Evolutionary conservation across 768 basidiomycete species (phyloP).

Genomic region (Paxillus involutus): DNA sequence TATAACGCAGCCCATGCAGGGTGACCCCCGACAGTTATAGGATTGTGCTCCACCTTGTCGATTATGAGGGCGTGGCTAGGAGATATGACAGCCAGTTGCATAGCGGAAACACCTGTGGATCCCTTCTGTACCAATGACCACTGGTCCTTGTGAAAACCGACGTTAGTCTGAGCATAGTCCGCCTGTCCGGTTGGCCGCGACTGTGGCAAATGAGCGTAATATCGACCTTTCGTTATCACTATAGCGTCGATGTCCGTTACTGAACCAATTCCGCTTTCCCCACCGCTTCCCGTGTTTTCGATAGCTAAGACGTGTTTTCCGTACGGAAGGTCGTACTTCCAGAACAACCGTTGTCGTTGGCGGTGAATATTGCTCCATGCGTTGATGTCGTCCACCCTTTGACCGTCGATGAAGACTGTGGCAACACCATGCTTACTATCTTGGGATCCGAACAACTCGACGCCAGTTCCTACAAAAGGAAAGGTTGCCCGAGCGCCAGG

Average conservation of each 20-base stretch:
- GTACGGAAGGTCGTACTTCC: slow-evolving; percentile 49
- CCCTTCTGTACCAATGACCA: slow-evolving; percentile 70
- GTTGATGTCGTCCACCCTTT: slow-evolving; percentile 44
- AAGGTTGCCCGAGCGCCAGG: slow-evolving; percentile 52
- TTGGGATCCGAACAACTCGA: slow-evolving; percentile 75
- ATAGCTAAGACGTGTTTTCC: slow-evolving; percentile 64
- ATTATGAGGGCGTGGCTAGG: slow-evolving; percentile 67
- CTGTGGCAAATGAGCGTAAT: background rate
- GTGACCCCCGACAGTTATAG: slow-evolving; percentile 67
- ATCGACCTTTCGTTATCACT: slow-evolving; percentile 53
- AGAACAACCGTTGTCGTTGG: slow-evolving; percentile 66
- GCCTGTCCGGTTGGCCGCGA: background rate
- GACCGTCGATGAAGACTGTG: slow-evolving; percentile 59
- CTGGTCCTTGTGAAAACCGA: background rate
- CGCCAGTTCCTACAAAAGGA: slow-evolving; percentile 68
- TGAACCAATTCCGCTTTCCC: slow-evolving; percentile 32
- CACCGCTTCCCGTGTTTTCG: slow-evolving; percentile 49
- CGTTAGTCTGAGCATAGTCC: background rate
- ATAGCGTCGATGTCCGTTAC: slow-evolving; percentile 63
- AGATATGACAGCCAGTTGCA: slow-evolving; percentile 74
- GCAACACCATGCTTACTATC: slow-evolving; percentile 55
- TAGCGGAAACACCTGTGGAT: slow-evolving; percentile 73
- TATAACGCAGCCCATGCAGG: slow-evolving; percentile 83
- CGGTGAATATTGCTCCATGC: slow-evolving; percentile 35
- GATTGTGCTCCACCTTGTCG: slow-evolving; percentile 88